phyloP scores from a whole-genome alignment of 78 protist species.

The Speleostelium caveatum region DNA sequence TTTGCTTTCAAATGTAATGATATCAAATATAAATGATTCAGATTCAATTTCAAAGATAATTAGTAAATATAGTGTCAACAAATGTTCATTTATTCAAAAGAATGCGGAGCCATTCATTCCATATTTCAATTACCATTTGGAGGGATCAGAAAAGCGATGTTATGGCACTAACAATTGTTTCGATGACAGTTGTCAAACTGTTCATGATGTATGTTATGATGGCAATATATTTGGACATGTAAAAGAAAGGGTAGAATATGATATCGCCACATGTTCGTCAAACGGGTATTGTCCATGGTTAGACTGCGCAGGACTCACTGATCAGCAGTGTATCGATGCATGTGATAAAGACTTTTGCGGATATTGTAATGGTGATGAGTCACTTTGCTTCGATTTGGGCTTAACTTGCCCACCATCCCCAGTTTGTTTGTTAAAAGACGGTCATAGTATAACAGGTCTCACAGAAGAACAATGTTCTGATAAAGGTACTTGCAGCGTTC shows the following conservation, averaged over 20 bases:
- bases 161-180: constrained; percentile 6
- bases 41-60: not conserved
- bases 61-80: not conserved
- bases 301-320: not conserved
- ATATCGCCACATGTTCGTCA: no score
- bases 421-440: constrained; percentile 26
- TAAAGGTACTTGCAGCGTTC: constrained; percentile 3
- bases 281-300: no score
- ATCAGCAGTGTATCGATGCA: not conserved
- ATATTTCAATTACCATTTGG: not conserved
- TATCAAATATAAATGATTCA: not conserved
- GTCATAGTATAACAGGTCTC: no score
- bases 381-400: no score
- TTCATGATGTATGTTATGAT: constrained; percentile 56
- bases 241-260: not conserved
- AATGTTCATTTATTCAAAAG: not conserved
- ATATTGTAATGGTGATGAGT: constrained; percentile 36
- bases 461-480: no score
- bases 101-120: not conserved
- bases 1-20: not conserved
- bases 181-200: constrained; percentile 24
- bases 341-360: constrained; percentile 31
- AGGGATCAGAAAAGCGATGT: not conserved
- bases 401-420: no score
- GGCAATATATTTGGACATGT: no score